Evolutionary conservation across 208 protist genomes (phyloP), one percentile per base, ranked within the genome.

Genomic region (Porcisia deanei): DNA sequence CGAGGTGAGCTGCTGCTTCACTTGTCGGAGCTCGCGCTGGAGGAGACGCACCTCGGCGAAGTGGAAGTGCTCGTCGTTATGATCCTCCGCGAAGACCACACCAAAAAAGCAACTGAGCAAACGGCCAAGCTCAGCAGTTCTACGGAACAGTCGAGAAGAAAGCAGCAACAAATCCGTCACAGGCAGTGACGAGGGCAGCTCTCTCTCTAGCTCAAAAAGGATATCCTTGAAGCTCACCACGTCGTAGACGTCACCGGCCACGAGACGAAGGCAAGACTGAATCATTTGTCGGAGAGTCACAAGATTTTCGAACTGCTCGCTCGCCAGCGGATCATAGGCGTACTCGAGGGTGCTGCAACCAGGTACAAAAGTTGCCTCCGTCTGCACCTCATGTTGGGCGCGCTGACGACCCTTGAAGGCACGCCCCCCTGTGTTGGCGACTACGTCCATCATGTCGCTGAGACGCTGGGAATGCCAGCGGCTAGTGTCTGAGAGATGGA

Each of bases 221-320:
- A 98, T 85, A 76, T 98, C 94, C 81, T 98, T 98, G 73, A 96
- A 97, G 59, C 81, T 85, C 1, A 94, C 82, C 34, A 97, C 83
- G 73, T 98, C 95, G 81, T 96, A 96, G 25, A 97, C 90, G 58
- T 81, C 87, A 30, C 91, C 88, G 0, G 84, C 92, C 10, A 98
- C 79, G 59, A 96, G 86, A 18, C 76, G 76, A 84, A 97, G 85
- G 58, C 85, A 90, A 4, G 45, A 71, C 55, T 92, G 80, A 73
- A 97, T 95, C 66, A 92, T 79, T 65, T 91, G 79, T 2, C 90
- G 88, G n/a, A 98, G 76, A 30, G 82, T 80, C 18, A 75, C 71
- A 0, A 98, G 78, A 41, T 94, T 79, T 12, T 78, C 61, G 75
- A 88, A 97, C 79, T 98, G 93, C 71, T 94, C 88, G 61, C 85